These are phyloP conservation scores for Avena eriantha DNA, from an alignment of 176 grass and related monocot species.

Conservation along the genomic window DNA sequence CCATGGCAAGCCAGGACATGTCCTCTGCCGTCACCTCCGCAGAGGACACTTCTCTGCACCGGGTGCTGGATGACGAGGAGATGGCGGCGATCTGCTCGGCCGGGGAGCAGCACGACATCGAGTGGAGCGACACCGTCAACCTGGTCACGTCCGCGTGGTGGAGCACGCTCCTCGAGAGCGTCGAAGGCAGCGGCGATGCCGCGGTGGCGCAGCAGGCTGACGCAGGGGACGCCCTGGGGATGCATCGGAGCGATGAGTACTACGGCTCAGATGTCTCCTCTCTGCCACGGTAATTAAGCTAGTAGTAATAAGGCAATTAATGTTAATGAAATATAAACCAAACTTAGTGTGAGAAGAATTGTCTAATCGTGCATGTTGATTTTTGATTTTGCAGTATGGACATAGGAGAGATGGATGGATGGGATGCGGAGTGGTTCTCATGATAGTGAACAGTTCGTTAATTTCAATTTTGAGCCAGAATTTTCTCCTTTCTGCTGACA, in stretches of 20 bases:
- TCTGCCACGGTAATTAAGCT: constrained; percentile 55
- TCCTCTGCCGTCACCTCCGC: not conserved
- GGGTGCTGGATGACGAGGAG: constrained; percentile 74
- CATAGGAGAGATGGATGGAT: constrained; percentile 77
- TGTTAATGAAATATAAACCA: too few species aligned
- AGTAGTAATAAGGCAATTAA: not conserved
- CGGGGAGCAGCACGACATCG: constrained; percentile 79
- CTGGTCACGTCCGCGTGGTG: constrained; percentile 81
- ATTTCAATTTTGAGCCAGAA: constrained; percentile 23
- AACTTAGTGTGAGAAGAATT: too few species aligned
- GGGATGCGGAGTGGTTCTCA: constrained; percentile 68
- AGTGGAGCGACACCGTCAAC: constrained; percentile 89
- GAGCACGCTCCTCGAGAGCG: constrained; percentile 80
- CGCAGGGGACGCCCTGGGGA: not conserved
- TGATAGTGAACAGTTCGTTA: constrained; percentile 40
- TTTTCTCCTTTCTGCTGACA: constrained; percentile 26
- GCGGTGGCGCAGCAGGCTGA: not conserved
- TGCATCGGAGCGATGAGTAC: constrained; percentile 49
- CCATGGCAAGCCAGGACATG: constrained; percentile 26
- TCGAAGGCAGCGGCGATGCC: constrained; percentile 43
- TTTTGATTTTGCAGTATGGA: constrained; percentile 49
- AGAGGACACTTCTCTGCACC: constrained; percentile 64
- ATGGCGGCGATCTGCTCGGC: constrained; percentile 76
- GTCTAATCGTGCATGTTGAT: not conserved
- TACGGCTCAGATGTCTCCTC: constrained; percentile 40